These are phyloP conservation scores for Canavalia gladiata DNA, from an alignment of 306 rosid species.

Conservation along the genomic window DNA sequence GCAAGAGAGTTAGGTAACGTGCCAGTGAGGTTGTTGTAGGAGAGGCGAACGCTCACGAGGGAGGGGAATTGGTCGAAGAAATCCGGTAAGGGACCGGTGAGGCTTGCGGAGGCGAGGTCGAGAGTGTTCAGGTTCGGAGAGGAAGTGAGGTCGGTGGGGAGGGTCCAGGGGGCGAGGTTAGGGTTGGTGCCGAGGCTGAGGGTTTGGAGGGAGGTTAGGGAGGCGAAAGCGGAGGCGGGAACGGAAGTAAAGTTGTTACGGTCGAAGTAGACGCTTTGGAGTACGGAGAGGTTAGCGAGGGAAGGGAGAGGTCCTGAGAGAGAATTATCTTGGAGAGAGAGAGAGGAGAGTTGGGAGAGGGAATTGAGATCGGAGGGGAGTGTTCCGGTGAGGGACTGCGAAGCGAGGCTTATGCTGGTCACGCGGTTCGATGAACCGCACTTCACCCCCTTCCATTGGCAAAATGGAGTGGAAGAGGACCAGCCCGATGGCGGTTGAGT, in stretches of 20 bases:
- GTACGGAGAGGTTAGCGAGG: constrained; percentile 67
- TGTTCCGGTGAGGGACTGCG: constrained; percentile 64
- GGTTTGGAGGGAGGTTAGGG: constrained; percentile 68
- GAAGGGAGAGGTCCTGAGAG: constrained; percentile 73
- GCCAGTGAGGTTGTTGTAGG: constrained; percentile 85
- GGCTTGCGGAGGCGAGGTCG: constrained; percentile 36
- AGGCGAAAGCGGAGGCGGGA: constrained; percentile 59
- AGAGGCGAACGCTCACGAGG: constrained; percentile 64
- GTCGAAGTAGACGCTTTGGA: constrained; percentile 55
- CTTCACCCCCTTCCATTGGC: constrained; percentile 66
- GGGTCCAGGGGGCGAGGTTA: constrained; percentile 58
- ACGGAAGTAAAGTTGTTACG: constrained; percentile 74
- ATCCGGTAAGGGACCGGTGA: constrained; percentile 72
- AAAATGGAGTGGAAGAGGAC: constrained; percentile 55
- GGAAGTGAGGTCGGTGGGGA: constrained; percentile 69
- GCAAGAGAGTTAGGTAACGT: constrained; percentile 62
- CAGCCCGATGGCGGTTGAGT: constrained; percentile 58
- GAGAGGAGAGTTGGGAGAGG: constrained; percentile 64
- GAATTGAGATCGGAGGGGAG: constrained; percentile 79
- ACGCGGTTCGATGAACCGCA: constrained; percentile 71
- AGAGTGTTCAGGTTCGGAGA: constrained; percentile 59
- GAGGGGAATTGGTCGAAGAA: constrained; percentile 60
- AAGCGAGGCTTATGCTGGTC: constrained; percentile 58
- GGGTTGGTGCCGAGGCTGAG: constrained; percentile 57
- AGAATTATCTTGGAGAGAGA: constrained; percentile 66